Conservation (phyloP, 2,329 filamentous ascomycete genomes). For the Penicillium sp. region DNA sequence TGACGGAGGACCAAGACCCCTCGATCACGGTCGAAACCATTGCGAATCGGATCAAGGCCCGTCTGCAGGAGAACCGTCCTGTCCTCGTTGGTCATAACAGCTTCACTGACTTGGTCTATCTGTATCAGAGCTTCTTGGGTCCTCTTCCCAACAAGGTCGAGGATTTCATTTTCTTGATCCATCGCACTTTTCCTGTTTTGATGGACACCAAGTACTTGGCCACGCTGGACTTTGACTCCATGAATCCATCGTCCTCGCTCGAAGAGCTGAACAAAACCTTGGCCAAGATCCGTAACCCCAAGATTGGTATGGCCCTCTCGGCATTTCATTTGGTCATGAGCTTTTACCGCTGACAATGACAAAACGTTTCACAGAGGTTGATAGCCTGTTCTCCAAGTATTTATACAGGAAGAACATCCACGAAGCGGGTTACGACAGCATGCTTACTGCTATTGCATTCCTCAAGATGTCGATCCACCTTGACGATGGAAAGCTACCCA, state of each 20-base stretch:
- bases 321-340: background rate
- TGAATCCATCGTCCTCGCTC: conserved; percentile 42
- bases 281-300: conserved; percentile 20
- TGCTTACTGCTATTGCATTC: conserved; percentile 54
- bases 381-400: conserved; percentile 30
- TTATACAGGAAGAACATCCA: conserved; percentile 33
- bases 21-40: conserved; percentile 22
- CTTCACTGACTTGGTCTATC: conserved; percentile 57
- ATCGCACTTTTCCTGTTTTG: conserved; percentile 51
- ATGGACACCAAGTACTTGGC: conserved; percentile 61
- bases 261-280: conserved; percentile 25
- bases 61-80: conserved; percentile 43
- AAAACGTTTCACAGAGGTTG: conserved; percentile 20
- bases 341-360: conserved; percentile 12
- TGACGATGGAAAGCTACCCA: conserved; percentile 9
- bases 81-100: conserved; percentile 59
- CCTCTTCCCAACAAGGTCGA: conserved; percentile 50
- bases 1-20: conserved; percentile 14
- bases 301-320: conserved; percentile 23
- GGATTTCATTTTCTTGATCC: conserved; percentile 48
- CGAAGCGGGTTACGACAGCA: conserved; percentile 60
- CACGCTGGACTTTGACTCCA: conserved; percentile 49
- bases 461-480: conserved; percentile 51
- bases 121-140: conserved; percentile 56
- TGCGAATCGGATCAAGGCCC: conserved; percentile 30